A percentile compares a stretch with the other conserved stretches of the same genome.
phyloP scores from a whole-genome alignment of 139 green algal species.

The Pseudopediastrum boryanum region DNA sequence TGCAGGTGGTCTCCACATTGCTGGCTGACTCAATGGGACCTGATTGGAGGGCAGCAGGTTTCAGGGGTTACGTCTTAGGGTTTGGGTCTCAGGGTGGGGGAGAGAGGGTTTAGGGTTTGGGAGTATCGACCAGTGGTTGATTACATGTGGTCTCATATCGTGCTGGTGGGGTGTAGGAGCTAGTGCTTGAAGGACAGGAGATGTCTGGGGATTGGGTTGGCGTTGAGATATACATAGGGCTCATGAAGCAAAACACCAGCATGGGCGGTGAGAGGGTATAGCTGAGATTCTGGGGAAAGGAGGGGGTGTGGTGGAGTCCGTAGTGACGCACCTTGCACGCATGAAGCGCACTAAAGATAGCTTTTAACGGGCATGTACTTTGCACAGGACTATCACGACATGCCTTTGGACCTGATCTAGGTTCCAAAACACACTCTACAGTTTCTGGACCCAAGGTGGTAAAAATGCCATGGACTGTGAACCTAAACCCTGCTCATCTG shows the following conservation, averaged over 20 bases:
- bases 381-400: background rate
- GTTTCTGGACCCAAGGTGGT: no score
- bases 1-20: slow-evolving; percentile 69
- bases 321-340: background rate
- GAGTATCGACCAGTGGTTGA: background rate
- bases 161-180: background rate
- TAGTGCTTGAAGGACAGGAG: background rate
- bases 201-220: slow-evolving; percentile 1
- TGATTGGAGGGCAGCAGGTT: background rate
- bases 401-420: background rate
- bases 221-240: background rate
- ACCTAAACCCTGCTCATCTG: no score
- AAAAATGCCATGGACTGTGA: no score
- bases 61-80: background rate
- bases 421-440: no score
- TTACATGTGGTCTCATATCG: background rate
- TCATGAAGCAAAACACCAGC: background rate
- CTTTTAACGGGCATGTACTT: background rate
- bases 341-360: background rate
- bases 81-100: background rate
- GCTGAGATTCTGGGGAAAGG: background rate
- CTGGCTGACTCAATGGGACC: slow-evolving; percentile 56
- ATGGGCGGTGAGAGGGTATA: background rate
- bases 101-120: background rate
- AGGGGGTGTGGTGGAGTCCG: background rate